A percentile compares a stretch with the other conserved stretches of the same genome.
Evolutionary conservation across 495 filamentous ascomycete genomes (phyloP).

Genomic region (Aspergillus coremiiformis): DNA sequence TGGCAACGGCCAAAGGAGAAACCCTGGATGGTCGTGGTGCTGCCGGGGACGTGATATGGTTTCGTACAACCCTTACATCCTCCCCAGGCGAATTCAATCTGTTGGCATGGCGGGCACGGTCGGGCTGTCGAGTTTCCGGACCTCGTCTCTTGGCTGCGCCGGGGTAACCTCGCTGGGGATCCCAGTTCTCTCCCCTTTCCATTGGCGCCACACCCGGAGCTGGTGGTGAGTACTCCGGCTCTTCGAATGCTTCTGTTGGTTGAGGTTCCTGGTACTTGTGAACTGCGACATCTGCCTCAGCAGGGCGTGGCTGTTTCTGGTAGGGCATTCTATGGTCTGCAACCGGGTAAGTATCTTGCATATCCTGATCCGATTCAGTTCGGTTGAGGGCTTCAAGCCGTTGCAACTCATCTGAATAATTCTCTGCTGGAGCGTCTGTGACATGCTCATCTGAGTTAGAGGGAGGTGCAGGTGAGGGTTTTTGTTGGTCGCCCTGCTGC

Average conservation of each 20-base stretch:
- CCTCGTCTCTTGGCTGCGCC: slow-evolving; percentile 14
- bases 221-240: slow-evolving; percentile 46
- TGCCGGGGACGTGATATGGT: slow-evolving; percentile 61
- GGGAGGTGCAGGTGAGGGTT: slow-evolving; percentile 24
- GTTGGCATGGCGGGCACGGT: slow-evolving; percentile 18
- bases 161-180: slow-evolving; percentile 17
- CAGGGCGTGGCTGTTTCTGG: slow-evolving; percentile 21
- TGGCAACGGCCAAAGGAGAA: slow-evolving; percentile 63
- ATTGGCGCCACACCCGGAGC: slow-evolving; percentile 35
- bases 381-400: slow-evolving; percentile 41
- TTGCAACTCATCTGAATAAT: slow-evolving; percentile 41
- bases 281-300: slow-evolving; percentile 13
- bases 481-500: slow-evolving; percentile 24
- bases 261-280: slow-evolving; percentile 17
- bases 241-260: slow-evolving; percentile 29
- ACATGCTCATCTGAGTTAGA: slow-evolving; percentile 20
- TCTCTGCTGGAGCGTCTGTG: slow-evolving; percentile 21
- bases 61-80: slow-evolving; percentile 46
- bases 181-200: slow-evolving; percentile 20
- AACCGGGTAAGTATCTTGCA: slow-evolving; percentile 42
- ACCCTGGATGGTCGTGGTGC: slow-evolving; percentile 79
- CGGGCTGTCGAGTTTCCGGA: slow-evolving; percentile 13
- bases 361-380: slow-evolving; percentile 40
- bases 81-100: slow-evolving; percentile 21
- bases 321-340: slow-evolving; percentile 32